Evolutionary conservation across 2,329 filamentous ascomycete genomes (phyloP).

Genomic region (Aureobasidium mangrovei): DNA sequence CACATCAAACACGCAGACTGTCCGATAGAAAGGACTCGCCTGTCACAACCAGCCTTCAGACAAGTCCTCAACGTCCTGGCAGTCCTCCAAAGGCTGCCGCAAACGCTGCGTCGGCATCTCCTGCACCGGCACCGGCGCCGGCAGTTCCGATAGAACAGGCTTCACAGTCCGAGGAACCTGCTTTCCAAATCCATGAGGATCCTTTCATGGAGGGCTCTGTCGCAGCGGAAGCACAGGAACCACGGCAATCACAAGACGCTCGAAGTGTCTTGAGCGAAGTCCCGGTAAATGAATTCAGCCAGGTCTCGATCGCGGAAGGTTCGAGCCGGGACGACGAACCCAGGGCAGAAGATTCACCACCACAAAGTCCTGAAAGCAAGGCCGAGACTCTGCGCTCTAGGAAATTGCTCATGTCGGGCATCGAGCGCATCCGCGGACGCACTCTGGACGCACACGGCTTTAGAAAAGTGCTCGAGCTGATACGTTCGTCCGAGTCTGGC

Average conservation of each 20-base stretch:
- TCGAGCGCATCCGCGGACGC: conserved; percentile 60
- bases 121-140: conserved; percentile 20
- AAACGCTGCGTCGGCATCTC: conserved; percentile 24
- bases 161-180: conserved; percentile 16
- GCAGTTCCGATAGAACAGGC: not conserved
- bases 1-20: not conserved
- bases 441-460: conserved; percentile 75
- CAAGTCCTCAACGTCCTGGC: conserved; percentile 14
- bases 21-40: conserved; percentile 13
- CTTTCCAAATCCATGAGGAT: conserved; percentile 47
- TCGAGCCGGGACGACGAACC: not conserved
- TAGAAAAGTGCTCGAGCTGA: conserved; percentile 65
- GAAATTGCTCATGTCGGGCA: conserved; percentile 63
- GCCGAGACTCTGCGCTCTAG: conserved; percentile 37
- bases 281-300: conserved; percentile 35
- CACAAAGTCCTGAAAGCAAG: conserved; percentile 25
- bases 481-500: conserved; percentile 51
- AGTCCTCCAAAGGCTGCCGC: conserved; percentile 23
- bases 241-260: conserved; percentile 27
- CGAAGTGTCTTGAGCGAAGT: conserved; percentile 40
- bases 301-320: not conserved
- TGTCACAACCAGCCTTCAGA: conserved; percentile 7
- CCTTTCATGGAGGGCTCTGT: conserved; percentile 36
- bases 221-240: conserved; percentile 22
- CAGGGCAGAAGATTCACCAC: conserved; percentile 10